These are phyloP conservation scores for Suhomyces tanzawaensis DNA, from an alignment of 805 yeast species.

Conservation along the genomic window DNA sequence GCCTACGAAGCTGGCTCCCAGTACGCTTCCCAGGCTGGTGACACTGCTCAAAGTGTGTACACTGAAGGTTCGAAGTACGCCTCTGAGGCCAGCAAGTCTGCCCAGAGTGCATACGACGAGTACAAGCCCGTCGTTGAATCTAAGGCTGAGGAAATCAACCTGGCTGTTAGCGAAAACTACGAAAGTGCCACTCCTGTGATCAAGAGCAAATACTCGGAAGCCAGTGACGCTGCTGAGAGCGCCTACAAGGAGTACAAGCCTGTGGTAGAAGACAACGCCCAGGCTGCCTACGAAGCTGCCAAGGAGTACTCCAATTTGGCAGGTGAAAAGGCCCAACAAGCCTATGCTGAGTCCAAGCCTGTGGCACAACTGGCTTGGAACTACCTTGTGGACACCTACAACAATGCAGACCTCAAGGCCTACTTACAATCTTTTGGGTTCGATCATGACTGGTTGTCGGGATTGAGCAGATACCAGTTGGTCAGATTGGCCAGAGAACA, in stretches of 20 bases:
- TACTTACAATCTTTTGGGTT: constrained; percentile 45
- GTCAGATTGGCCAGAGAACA: constrained; percentile 39
- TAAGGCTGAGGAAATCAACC: background rate
- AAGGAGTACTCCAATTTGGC: constrained; percentile 2
- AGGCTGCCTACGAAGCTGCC: constrained; percentile 11
- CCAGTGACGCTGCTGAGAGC: constrained; percentile 8
- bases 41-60: constrained; percentile 2
- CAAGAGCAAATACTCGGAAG: constrained; percentile 2
- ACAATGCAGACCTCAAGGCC: constrained; percentile 39
- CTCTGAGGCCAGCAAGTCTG: constrained; percentile 2
- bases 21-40: constrained; percentile 2
- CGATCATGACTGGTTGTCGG: constrained; percentile 19
- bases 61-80: background rate
- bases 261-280: constrained; percentile 10
- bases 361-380: constrained; percentile 9
- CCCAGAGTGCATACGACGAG: constrained; percentile 1
- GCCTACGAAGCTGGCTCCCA: constrained; percentile 9
- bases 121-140: background rate
- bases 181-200: constrained; percentile 1
- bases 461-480: constrained; percentile 31
- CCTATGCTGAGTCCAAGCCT: constrained; percentile 5
- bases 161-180: background rate
- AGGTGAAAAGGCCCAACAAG: constrained; percentile 1
- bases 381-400: constrained; percentile 36
- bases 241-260: constrained; percentile 12